A percentile compares a stretch with the other conserved stretches of the same genome.
phyloP scores from a whole-genome alignment of 2,329 filamentous ascomycete species.

The Exophiala sp. region DNA sequence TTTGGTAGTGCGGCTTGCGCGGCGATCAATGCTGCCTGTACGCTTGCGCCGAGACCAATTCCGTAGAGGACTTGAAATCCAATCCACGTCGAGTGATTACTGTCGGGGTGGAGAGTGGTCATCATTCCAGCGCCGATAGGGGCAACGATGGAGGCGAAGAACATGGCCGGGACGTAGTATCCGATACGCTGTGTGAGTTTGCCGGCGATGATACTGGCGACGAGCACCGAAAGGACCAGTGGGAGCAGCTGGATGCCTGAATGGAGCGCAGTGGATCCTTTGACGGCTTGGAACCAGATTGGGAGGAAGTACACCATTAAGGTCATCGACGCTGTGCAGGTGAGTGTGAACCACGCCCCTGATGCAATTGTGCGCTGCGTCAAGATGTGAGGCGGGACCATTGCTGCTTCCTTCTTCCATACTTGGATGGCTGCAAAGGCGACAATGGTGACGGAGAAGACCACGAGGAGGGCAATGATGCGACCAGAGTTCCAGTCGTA shows the following conservation, averaged over 20 bases:
- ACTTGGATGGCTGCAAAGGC: constrained; percentile 14
- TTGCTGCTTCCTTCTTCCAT: constrained; percentile 26
- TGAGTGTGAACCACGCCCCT: constrained; percentile 1
- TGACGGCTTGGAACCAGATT: constrained; percentile 29
- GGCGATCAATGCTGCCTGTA: constrained; percentile 24
- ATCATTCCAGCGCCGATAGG: constrained; percentile 30
- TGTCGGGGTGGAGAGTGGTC: constrained; percentile 6
- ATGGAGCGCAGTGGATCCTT: constrained; percentile 27
- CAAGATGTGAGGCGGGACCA: constrained; percentile 22
- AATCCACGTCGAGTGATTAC: constrained; percentile 28
- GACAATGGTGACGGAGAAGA: constrained; percentile 8
- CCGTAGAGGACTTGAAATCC: constrained; percentile 33
- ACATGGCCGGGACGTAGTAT: constrained; percentile 35
- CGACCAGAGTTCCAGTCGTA: constrained; percentile 27
- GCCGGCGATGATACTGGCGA: constrained; percentile 16
- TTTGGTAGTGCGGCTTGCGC: constrained; percentile 24
- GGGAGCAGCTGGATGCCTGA: constrained; percentile 26
- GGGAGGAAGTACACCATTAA: constrained; percentile 1
- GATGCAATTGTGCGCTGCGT: constrained; percentile 16
- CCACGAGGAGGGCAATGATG: constrained; percentile 21
- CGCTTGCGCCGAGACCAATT: constrained; percentile 29
- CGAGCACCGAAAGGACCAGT: constrained; percentile 8
- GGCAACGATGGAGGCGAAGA: constrained; percentile 26
- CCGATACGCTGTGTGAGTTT: constrained; percentile 25
- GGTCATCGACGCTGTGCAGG: not conserved